A percentile compares a stretch with the other conserved stretches of the same genome.
These are phyloP conservation scores for Lichenothelia convexa DNA, from an alignment of 495 filamentous ascomycete species.

Conservation along the genomic window DNA sequence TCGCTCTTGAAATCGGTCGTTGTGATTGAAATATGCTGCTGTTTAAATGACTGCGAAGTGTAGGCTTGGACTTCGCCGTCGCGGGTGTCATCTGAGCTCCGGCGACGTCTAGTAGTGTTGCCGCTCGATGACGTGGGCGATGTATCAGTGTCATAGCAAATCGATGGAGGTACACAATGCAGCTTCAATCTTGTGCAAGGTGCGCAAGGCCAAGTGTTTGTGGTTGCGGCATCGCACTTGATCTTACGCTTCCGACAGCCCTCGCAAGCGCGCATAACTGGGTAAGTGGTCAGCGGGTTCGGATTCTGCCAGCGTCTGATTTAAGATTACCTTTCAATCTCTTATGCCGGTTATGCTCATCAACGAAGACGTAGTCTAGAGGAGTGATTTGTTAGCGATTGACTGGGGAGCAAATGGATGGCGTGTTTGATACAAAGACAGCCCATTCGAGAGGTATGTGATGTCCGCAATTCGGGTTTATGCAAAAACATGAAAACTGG, in stretches of 20 bases:
- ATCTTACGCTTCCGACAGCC: conserved; percentile 83
- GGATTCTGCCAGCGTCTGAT: neutral
- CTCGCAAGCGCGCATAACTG: conserved; percentile 97
- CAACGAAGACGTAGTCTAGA: conserved; percentile 95
- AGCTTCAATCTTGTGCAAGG: conserved; percentile 85
- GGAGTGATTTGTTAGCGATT: no score
- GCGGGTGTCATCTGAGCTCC: no score
- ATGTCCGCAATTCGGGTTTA: no score
- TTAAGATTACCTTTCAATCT: conserved; percentile 64
- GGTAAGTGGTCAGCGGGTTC: conserved; percentile 9
- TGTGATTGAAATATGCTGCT: no score
- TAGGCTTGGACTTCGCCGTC: no score
- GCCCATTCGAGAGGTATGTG: no score
- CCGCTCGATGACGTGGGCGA: conserved; percentile 17
- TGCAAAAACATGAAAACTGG: no score
- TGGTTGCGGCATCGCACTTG: conserved; percentile 95
- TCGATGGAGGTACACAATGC: conserved; percentile 79
- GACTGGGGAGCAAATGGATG: no score
- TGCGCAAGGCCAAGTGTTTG: conserved; percentile 95
- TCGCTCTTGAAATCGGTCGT: no score
- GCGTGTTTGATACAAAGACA: no score
- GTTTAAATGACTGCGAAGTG: no score
- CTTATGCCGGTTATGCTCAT: conserved; percentile 97
- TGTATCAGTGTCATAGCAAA: conserved; percentile 67
- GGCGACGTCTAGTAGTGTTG: no score